Percentiles rank a stretch among this genome's conserved stretches.
Evolutionary conservation across 768 basidiomycete species (phyloP).

Genomic region (Lactifluus echinatus): DNA sequence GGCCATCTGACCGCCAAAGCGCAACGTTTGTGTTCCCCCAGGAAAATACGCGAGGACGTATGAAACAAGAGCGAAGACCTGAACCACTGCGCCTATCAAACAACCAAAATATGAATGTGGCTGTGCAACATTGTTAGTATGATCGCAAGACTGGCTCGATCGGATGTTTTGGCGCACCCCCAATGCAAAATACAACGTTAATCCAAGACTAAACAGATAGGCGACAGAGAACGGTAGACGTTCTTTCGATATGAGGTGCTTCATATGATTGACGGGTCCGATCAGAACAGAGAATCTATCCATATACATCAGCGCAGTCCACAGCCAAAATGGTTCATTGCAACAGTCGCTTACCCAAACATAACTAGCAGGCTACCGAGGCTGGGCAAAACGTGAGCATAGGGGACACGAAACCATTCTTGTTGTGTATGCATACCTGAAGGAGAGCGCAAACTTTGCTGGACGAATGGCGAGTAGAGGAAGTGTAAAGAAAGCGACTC

Average conservation of each 20-base stretch:
- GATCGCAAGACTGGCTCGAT: neutral
- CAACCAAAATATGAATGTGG: conserved; percentile 81
- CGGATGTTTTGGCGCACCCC: conserved; percentile 47
- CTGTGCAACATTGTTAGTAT: conserved; percentile 33
- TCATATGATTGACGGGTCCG: conserved; percentile 87
- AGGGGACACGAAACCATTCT: neutral
- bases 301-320: neutral
- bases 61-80: conserved; percentile 76
- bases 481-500: conserved; percentile 79
- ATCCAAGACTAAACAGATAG: conserved; percentile 74
- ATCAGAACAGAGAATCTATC: conserved; percentile 72
- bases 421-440: conserved; percentile 47
- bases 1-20: conserved; percentile 71
- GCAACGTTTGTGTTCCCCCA: conserved; percentile 72
- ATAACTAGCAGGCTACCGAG: conserved; percentile 90
- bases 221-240: conserved; percentile 76
- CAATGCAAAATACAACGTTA: conserved; percentile 89
- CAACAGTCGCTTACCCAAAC: conserved; percentile 60
- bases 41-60: conserved; percentile 97
- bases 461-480: conserved; percentile 67
- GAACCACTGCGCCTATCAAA: conserved; percentile 71
- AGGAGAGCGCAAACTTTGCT: conserved; percentile 84
- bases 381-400: conserved; percentile 31
- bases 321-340: neutral
- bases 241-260: conserved; percentile 77